These are phyloP conservation scores for Mucor irregularis DNA, from an alignment of 371 early-diverging fungal genomes.

Conservation along the genomic window DNA sequence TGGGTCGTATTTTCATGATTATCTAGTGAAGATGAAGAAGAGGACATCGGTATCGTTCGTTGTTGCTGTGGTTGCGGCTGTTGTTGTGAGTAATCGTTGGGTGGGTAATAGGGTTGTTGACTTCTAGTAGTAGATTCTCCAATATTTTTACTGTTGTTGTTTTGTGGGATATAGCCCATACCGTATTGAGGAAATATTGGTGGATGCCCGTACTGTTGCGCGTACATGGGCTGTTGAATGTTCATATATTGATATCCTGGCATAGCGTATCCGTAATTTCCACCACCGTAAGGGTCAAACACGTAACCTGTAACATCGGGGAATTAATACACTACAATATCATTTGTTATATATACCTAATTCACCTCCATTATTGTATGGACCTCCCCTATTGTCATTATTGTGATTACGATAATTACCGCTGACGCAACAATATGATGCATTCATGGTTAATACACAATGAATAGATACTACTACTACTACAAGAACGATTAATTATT, in stretches of 20 bases:
- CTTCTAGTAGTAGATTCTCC: too few relatives aligned
- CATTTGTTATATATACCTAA: background rate
- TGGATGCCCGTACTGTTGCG: background rate
- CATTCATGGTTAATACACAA: too few relatives aligned
- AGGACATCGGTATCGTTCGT: background rate
- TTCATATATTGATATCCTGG: constrained; percentile 4
- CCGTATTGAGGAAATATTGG: background rate
- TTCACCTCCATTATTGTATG: constrained; percentile 3
- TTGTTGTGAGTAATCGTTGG: too few relatives aligned
- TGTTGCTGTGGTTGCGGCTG: background rate
- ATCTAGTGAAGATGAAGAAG: background rate
- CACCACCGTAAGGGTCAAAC: constrained; percentile 8
- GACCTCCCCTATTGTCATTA: constrained; percentile 1
- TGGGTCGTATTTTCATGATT: background rate
- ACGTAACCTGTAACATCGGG: constrained; percentile 1
- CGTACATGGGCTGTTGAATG: background rate
- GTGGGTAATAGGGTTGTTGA: too few relatives aligned
- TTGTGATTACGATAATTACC: background rate
- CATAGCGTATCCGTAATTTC: constrained; percentile 1
- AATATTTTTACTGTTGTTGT: too few relatives aligned
- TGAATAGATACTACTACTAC: too few relatives aligned
- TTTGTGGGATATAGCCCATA: too few relatives aligned
- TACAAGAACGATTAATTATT: too few relatives aligned
- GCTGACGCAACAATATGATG: background rate
- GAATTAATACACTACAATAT: background rate